phyloP scores from a whole-genome alignment of 257 asterid species.

The Primulina huaijiensis region DNA sequence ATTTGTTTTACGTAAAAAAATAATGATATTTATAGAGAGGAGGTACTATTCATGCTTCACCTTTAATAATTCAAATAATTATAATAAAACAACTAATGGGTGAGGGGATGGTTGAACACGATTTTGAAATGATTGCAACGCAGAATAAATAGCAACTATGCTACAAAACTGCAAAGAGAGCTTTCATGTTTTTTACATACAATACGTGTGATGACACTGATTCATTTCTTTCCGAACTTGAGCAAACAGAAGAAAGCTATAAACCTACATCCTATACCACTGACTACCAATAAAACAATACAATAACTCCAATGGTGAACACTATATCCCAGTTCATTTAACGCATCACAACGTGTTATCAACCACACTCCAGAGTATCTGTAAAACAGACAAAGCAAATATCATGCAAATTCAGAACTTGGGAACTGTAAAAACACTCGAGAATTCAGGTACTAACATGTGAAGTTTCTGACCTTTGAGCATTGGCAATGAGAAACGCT shows the following conservation, averaged over 20 bases:
- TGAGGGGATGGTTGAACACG: no score
- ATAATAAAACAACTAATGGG: no score
- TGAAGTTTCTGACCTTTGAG: conserved; percentile 60
- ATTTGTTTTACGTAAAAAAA: no score
- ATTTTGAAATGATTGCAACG: background rate
- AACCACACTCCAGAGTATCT: conserved; percentile 90
- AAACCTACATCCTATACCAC: conserved; percentile 59
- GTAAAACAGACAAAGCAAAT: conserved; percentile 22
- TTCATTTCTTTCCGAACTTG: conserved; percentile 60
- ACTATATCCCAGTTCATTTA: conserved; percentile 64
- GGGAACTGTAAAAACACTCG: conserved; percentile 18
- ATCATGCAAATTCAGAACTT: conserved; percentile 23
- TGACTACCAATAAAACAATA: conserved; percentile 39
- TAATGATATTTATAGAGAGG: no score
- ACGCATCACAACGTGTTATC: conserved; percentile 77
- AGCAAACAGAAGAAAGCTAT: conserved; percentile 74
- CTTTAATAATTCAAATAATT: no score
- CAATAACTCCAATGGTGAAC: conserved; percentile 57
- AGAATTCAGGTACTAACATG: background rate
- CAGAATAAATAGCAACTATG: background rate
- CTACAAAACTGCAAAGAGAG: background rate
- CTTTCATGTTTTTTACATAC: background rate
- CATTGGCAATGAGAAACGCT: conserved; percentile 83
- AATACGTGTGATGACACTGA: background rate
- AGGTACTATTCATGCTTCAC: no score